Percentiles rank a stretch among this genome's conserved stretches.
Evolutionary conservation across 805 yeast species (phyloP).

Genomic region (Ogataea populi-albae): DNA sequence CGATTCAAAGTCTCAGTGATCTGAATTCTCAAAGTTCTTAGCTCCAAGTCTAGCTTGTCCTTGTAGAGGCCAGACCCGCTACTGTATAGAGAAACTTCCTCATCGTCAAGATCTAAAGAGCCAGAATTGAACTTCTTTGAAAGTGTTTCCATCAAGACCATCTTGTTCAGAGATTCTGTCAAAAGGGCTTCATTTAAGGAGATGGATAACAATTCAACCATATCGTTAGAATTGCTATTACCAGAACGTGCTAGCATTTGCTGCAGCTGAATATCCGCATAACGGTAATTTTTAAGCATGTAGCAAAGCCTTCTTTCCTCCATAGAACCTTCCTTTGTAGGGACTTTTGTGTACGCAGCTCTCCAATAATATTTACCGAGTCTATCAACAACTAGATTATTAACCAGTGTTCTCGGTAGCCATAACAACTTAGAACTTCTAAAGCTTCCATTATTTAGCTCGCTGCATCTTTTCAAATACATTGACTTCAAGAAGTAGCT

Average conservation of each 20-base stretch:
- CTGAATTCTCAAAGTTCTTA: constrained; percentile 12
- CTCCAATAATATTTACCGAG: constrained; percentile 22
- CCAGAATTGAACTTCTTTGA: constrained; percentile 8
- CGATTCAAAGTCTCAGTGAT: constrained; percentile 11
- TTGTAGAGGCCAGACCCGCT: constrained; percentile 2
- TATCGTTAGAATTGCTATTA: constrained; percentile 1
- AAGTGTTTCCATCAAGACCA: constrained; percentile 18
- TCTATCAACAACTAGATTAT: constrained; percentile 13
- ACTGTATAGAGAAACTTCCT: not conserved
- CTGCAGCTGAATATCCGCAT: constrained; percentile 10
- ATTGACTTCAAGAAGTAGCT: constrained; percentile 24
- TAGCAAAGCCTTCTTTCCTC: constrained; percentile 8
- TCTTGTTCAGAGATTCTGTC: constrained; percentile 14
- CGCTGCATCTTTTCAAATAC: constrained; percentile 17
- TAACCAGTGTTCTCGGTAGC: constrained; percentile 6
- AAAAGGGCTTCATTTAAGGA: constrained; percentile 14
- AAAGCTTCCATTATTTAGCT: constrained; percentile 6
- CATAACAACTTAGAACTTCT: constrained; percentile 3
- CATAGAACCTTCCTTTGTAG: not conserved
- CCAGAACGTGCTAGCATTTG: constrained; percentile 2
- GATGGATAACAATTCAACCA: constrained; percentile 12
- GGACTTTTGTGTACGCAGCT: constrained; percentile 5
- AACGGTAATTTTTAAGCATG: constrained; percentile 14
- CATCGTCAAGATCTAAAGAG: constrained; percentile 3
- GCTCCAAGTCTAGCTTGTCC: constrained; percentile 13